Conservation (phyloP, 495 filamentous ascomycete species). For the Xylaria longipes region DNA sequence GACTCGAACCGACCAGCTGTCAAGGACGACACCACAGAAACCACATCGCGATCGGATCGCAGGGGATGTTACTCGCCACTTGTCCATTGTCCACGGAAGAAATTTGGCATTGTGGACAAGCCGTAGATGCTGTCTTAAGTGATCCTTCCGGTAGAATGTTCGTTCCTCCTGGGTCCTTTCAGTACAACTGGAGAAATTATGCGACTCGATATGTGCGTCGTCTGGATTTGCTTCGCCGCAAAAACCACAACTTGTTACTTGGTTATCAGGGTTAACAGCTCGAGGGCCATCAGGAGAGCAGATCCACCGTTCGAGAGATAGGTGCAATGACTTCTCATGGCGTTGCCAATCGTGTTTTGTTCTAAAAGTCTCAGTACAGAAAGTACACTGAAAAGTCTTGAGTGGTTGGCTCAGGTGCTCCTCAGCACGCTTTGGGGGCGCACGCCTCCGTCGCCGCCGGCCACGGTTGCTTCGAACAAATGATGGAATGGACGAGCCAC, state of each 20-base stretch:
- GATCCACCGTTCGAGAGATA: conserved; percentile 79
- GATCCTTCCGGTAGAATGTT: conserved; percentile 85
- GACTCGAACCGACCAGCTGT: conserved; percentile 66
- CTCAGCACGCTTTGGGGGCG: conserved; percentile 42
- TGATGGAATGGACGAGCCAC: conserved; percentile 69
- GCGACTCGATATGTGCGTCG: conserved; percentile 67
- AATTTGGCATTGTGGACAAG: conserved; percentile 76
- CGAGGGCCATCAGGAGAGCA: conserved; percentile 73
- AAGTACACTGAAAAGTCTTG: conserved; percentile 81
- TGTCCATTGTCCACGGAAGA: conserved; percentile 65
- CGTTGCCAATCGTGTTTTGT: conserved; percentile 87
- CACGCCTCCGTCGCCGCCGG: conserved; percentile 70
- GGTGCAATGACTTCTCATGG: conserved; percentile 81
- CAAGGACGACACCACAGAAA: conserved; percentile 67
- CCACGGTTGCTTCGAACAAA: conserved; percentile 58
- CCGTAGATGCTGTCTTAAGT: conserved; percentile 80
- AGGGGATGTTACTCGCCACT: conserved; percentile 66
- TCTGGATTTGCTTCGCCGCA: conserved; percentile 66
- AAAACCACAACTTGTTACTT: conserved; percentile 67
- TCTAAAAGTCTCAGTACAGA: conserved; percentile 80
- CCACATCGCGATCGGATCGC: conserved; percentile 73
- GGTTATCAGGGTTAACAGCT: conserved; percentile 54
- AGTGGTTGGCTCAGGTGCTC: conserved; percentile 41
- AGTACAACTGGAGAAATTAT: conserved; percentile 74
- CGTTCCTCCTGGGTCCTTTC: conserved; percentile 68